Conservation (phyloP, 169 alveolate genomes). For the Plasmodium blacklocki region DNA sequence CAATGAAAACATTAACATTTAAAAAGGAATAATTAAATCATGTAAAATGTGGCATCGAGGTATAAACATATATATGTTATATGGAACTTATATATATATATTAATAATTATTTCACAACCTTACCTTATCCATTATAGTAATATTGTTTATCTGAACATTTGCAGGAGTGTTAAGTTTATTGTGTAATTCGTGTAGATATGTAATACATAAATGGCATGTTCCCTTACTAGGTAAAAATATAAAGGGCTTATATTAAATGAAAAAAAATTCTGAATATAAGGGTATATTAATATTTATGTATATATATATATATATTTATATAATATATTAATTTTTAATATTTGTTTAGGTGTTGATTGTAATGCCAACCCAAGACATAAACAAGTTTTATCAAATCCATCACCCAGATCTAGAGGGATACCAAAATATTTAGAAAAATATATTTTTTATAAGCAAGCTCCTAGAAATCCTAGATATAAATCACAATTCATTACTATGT, state of each 20-base stretch:
- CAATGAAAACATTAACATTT: conserved; percentile 3
- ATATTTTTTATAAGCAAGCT: conserved; percentile 87
- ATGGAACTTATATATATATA: neutral
- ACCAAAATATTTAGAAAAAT: conserved; percentile 89
- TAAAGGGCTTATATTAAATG: neutral
- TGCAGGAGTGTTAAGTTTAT: conserved; percentile 85
- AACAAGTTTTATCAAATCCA: conserved; percentile 88
- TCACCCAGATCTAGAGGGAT: conserved; percentile 90
- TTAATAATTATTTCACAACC: neutral
- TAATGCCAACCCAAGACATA: conserved; percentile 91
- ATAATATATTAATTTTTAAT: conserved; percentile 1
- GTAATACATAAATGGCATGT: conserved; percentile 90
- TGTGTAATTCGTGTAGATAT: conserved; percentile 90
- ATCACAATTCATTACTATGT: conserved; percentile 72
- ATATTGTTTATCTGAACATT: neutral
- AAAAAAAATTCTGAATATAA: too few species aligned
- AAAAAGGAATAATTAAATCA: conserved; percentile 10
- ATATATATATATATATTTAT: neutral
- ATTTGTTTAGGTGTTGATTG: conserved; percentile 87
- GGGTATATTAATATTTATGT: neutral
- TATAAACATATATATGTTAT: conserved; percentile 7
- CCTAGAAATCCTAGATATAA: conserved; percentile 85
- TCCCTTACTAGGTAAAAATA: conserved; percentile 86
- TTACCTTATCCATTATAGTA: neutral
- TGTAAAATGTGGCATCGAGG: conserved; percentile 76